Evolutionary conservation across 2,329 filamentous ascomycete species (phyloP), one percentile per base, ranked within the genome.

Genomic region (Xylariaceae sp.): DNA sequence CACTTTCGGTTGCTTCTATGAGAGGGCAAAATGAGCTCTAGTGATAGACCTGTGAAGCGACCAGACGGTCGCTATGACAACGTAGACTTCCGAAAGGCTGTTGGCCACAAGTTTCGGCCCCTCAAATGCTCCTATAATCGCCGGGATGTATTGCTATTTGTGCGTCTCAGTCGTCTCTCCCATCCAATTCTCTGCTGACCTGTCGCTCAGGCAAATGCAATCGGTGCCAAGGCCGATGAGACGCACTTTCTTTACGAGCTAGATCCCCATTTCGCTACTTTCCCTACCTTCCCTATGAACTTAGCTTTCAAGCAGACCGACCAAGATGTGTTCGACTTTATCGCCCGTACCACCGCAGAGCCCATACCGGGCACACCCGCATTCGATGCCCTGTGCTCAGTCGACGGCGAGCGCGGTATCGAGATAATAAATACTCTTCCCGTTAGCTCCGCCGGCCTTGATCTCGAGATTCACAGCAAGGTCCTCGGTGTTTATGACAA

Each of bases 251-350:
- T 68, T 17, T 70, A 72, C 53, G 71, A 74, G 42, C 61, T 69
- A 2, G 64, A 74, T 27, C 68, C 70, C 5, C 57, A 62, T 17
- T 73, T 74, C 37, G 64, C 70, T 14, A 60, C 59, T 6, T 74
- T 74, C 49, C 71, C 71, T n/a, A 74, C 71, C 0, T 74, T 72
- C 45, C 66, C 71, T 22, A 66, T 71, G 52, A 71, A 71, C 44
- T 62, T 72, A 4, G 61, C 63, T 29, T 73, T 71, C 58, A 74
- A 73, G 55, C 64, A 68, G 54, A 70, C 69, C 5, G 64, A 67
- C 40, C 67, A 71, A 45, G 70, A 73, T 50, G 50, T 50, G 12
- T 50, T 50, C 37, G 47, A 52, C 14, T 41, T 44, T 22, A 40
- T 48, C 10, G 39, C 44, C 6, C 50, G 47, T 22, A 47, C 50